Evolutionary conservation across 2,329 filamentous ascomycete species (phyloP).

Genomic region (Colletotrichum somersetense): DNA sequence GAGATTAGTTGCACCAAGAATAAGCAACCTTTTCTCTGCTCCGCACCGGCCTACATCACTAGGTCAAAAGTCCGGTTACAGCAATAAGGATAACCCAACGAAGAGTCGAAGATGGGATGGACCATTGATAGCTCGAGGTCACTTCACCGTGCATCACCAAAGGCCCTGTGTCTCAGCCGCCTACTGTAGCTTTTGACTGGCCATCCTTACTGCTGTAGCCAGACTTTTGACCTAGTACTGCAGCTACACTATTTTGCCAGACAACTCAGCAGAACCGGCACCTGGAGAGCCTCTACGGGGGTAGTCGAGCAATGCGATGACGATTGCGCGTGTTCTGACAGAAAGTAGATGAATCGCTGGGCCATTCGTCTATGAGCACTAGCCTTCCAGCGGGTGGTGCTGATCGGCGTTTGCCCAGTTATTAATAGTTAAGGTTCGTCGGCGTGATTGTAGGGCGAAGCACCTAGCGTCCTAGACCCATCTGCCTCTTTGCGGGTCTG

Average conservation of each 20-base stretch:
- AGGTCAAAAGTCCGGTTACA: no score
- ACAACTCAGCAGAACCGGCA: neutral
- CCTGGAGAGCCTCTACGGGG: neutral
- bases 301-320: neutral
- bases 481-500: neutral
- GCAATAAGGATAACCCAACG: no score
- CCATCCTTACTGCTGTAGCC: no score
- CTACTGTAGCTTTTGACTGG: no score
- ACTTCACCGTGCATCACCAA: no score
- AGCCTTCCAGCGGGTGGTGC: constrained; percentile 1
- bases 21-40: neutral
- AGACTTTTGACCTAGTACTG: no score
- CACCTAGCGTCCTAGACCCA: neutral
- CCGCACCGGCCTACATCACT: no score
- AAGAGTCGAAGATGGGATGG: no score
- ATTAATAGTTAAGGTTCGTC: constrained; percentile 31
- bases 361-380: neutral
- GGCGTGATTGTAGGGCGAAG: constrained; percentile 6
- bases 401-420: neutral
- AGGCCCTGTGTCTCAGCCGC: no score
- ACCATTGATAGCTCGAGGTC: no score
- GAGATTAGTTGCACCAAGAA: neutral
- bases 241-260: neutral
- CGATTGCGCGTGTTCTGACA: constrained; percentile 10
- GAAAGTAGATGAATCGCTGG: constrained; percentile 11